These are phyloP conservation scores for Datisca glomerata DNA, from an alignment of 306 rosid genomes.

Conservation along the genomic window DNA sequence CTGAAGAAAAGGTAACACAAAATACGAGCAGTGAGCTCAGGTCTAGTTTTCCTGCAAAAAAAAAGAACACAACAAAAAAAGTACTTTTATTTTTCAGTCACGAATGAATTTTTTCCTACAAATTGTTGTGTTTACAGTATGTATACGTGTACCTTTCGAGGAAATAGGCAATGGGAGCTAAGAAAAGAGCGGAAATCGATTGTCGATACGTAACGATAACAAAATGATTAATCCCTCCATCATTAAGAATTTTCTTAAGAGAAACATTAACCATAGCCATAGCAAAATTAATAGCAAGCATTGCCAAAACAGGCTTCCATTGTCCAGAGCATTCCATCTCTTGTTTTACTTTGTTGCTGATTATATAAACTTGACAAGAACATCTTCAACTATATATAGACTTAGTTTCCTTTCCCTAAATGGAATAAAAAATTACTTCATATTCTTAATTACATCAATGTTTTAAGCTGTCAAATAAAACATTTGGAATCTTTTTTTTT, in stretches of 20 bases:
- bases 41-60: slow-evolving; percentile 44
- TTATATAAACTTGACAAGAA: not conserved
- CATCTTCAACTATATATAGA: too few species aligned
- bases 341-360: not conserved
- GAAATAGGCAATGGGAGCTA: slow-evolving; percentile 58
- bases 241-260: slow-evolving; percentile 54
- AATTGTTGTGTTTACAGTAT: too few species aligned
- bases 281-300: slow-evolving; percentile 59
- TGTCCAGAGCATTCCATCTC: slow-evolving; percentile 22
- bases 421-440: too few species aligned
- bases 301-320: slow-evolving; percentile 37
- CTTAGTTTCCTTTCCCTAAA: too few species aligned
- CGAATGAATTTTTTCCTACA: not conserved
- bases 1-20: slow-evolving; percentile 52
- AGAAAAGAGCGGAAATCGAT: slow-evolving; percentile 40
- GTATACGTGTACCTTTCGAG: slow-evolving; percentile 39
- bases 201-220: slow-evolving; percentile 53
- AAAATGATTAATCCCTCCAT: slow-evolving; percentile 45
- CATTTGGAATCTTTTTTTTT: too few species aligned
- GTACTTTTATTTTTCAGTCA: too few species aligned
- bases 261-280: slow-evolving; percentile 55
- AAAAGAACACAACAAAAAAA: not conserved
- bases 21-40: slow-evolving; percentile 22
- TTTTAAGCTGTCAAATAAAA: too few species aligned
- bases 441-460: too few species aligned